Evolutionary conservation across 345 rosid genomes (phyloP).

Genomic region (Rhodamnia argentea): DNA sequence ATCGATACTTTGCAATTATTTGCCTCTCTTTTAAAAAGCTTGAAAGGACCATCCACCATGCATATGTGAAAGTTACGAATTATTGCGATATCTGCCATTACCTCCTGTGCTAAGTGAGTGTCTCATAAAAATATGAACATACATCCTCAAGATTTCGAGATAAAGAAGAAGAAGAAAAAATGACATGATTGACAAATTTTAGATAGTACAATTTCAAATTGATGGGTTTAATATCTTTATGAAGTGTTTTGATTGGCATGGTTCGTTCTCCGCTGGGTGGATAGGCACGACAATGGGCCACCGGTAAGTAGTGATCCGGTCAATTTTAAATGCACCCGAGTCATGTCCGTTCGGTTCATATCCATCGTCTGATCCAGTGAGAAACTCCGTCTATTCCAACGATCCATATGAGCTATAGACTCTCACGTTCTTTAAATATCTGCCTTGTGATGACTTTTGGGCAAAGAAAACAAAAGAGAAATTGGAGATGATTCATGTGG

Average conservation of each 20-base stretch:
- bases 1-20: background rate
- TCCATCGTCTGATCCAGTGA: background rate
- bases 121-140: background rate
- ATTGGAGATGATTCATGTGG: background rate
- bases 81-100: background rate
- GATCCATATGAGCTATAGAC: background rate
- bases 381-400: background rate
- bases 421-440: background rate
- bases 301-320: background rate
- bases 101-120: background rate
- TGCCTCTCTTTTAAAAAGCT: background rate
- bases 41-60: background rate
- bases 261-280: background rate
- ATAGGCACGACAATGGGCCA: background rate
- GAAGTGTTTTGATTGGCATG: background rate
- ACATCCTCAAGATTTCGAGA: background rate
- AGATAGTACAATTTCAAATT: background rate
- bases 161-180: background rate
- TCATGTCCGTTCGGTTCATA: background rate
- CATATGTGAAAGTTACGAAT: background rate
- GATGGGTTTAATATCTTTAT: background rate
- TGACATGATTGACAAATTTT: background rate
- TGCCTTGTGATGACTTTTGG: background rate
- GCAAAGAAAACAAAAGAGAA: background rate
- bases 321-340: background rate